Evolutionary conservation across 2,329 filamentous ascomycete species (phyloP), one percentile per base, ranked within the genome.

Genomic region (Sporothrix luriei): DNA sequence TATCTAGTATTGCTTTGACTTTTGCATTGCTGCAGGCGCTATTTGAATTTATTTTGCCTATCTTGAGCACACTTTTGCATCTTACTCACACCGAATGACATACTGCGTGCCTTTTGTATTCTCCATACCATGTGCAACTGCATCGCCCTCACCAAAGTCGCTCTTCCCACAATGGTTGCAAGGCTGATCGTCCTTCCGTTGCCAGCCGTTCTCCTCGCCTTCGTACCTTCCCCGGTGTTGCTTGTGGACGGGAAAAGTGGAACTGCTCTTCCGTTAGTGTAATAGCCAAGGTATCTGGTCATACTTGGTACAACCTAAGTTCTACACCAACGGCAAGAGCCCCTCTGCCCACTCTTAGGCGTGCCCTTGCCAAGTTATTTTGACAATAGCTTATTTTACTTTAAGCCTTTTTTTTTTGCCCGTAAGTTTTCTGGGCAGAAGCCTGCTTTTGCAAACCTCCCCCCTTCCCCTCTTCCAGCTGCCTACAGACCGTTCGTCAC

Each of bases 211-310:
- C n/a, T 46, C 64, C 24, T 29, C 65, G 65, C 29, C 62, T 40
- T 66, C 62, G 48, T 19, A 29, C 48, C 29, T 66, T 66, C 46
- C 40, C 11, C 9, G 19, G 62, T 24, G 59, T 61, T 61, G 55
- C 43, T 40, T 38, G n/a, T 40, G 21, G 55, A 43, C 40, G 55
- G 11, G 14, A 62, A 46, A 46, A 29, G 59, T 62, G 59, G 59
- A 29, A 48, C 59, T 62, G 13, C 21, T 62, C 5, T n/a, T 33
- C 55, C 43, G 33, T 40, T 59, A 40, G 55, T 24, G 29, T 57
- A 13, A 3, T 33, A 1, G 33, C 33, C 33, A 7, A 7, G 33
- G 29, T 33, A n/a, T n/a, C n/a, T n/a, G n/a, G n/a, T n/a, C n/a
- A n/a, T n/a, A 33, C 33, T 33, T 33, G 7, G 33, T 33, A 33